Base-by-base conservation (phyloP, 1,284 basidiomycete genomes). In the Xerocomus minutiporus region DNA sequence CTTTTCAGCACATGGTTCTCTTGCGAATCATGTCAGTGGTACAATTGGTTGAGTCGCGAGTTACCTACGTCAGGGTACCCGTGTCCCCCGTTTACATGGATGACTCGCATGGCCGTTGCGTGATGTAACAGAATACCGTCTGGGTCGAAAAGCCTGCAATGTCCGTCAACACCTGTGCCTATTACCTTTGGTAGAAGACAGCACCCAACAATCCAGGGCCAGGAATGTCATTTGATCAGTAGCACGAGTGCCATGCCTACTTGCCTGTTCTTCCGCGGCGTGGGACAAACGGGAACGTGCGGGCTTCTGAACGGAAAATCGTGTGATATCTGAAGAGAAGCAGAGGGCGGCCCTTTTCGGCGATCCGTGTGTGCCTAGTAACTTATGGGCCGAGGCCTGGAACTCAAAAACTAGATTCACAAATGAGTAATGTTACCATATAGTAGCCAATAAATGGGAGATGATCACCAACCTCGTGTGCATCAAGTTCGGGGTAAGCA, bases 401-500 rank as follows among this genome's bases (percentile, higher is more conserved):
- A 51, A 28, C 42, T 9, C 20, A 31, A 26, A 32, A 26, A 4
- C 28, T 29, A 26, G 15, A 23, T 35, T 25, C 32, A 28, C 6
- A 42, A 5, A 17, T 20, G 23, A 35, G 23, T 49, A 36, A 51
- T 46, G 52, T 57, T 40, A 51, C 38, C 25, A 46, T 47, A 15
- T 23, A 6, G 8, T 17, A 34, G 35, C 32, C 31, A 29, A 36
- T 36, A 15, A 34, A 29, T 35, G 15, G 13, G 15, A 15, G 15
- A n/a, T 35, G 32, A 34, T 34, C 36, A 52, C 32, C 20, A 38
- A 15, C 29, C 31, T 46, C 50, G 15, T 20, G 32, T 9, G 9
- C 32, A 34, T 34, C 28, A 8, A 7, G 28, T 13, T 34, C 23
- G n/a, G 20, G 40, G 32, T 34, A 2, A 35, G 29, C 26, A 17